These are phyloP conservation scores for Barnettozyma californica DNA, from an alignment of 805 yeast genomes.

Conservation along the genomic window DNA sequence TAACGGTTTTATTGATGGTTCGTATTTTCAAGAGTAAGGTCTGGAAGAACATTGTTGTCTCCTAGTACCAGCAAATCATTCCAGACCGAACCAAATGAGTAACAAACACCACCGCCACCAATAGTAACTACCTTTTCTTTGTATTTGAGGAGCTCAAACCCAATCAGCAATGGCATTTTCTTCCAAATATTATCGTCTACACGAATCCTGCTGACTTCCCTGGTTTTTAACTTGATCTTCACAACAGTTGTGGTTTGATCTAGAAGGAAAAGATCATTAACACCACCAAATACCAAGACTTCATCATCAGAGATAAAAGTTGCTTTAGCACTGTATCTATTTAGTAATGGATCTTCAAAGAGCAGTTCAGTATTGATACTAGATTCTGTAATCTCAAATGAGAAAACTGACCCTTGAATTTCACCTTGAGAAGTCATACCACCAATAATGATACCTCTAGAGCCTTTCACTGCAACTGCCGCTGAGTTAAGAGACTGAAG, in stretches of 20 bases:
- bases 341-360: slow-evolving; percentile 29
- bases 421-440: slow-evolving; percentile 31
- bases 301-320: slow-evolving; percentile 27
- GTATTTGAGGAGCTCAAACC: slow-evolving; percentile 38
- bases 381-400: slow-evolving; percentile 25
- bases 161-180: slow-evolving; percentile 44
- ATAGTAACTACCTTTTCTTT: slow-evolving; percentile 24
- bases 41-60: not conserved
- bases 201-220: slow-evolving; percentile 20
- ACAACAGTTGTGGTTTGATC: slow-evolving; percentile 34
- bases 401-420: slow-evolving; percentile 30
- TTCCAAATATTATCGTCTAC: slow-evolving; percentile 36
- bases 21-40: not conserved
- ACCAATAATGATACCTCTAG: slow-evolving; percentile 42
- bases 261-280: slow-evolving; percentile 34
- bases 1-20: not conserved
- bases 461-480: slow-evolving; percentile 29
- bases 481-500: slow-evolving; percentile 30
- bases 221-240: slow-evolving; percentile 24
- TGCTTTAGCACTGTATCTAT: slow-evolving; percentile 46
- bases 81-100: slow-evolving; percentile 67
- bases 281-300: slow-evolving; percentile 54
- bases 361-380: slow-evolving; percentile 19
- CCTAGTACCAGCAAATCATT: slow-evolving; percentile 24
- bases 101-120: slow-evolving; percentile 81